Percentiles rank a stretch among this genome's conserved stretches.
These are phyloP conservation scores for Botrytis aclada DNA, from an alignment of 2,329 filamentous ascomycete genomes.

Conservation along the genomic window DNA sequence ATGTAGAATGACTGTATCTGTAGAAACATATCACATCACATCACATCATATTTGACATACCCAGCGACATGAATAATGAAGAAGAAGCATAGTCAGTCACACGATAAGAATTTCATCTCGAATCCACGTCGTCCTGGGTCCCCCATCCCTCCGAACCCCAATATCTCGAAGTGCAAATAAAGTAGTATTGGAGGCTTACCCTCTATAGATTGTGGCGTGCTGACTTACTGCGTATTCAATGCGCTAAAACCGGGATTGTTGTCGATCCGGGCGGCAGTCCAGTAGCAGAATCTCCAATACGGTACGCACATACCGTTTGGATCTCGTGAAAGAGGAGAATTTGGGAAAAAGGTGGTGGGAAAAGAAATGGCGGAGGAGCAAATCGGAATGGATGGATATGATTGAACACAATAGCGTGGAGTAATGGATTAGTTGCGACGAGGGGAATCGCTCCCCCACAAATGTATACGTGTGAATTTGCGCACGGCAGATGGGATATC, in stretches of 20 bases:
- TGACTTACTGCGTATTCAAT: neutral
- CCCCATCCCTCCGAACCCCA: neutral
- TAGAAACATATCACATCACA: neutral
- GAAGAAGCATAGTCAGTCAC: neutral
- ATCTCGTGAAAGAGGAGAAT: neutral
- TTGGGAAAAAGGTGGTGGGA: neutral
- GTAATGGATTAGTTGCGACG: neutral
- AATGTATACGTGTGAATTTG: neutral
- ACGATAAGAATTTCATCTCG: neutral
- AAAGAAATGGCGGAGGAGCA: neutral
- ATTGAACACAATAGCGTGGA: neutral
- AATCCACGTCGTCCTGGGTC: neutral
- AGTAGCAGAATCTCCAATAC: neutral
- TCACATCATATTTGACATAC: neutral
- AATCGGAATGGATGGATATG: neutral
- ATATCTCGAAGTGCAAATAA: conserved; percentile 6
- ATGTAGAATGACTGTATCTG: neutral
- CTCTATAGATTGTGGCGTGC: conserved; percentile 6
- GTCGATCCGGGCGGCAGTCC: conserved; percentile 16
- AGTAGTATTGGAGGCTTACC: neutral
- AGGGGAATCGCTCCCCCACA: neutral
- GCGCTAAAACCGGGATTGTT: conserved; percentile 1
- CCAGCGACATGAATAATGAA: neutral
- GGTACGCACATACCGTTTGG: conserved; percentile 3
- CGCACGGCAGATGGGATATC: neutral